A percentile compares a stretch with the other conserved stretches of the same genome.
Conservation (phyloP, 2,329 filamentous ascomycete genomes). For the Seiridium cupressi region DNA sequence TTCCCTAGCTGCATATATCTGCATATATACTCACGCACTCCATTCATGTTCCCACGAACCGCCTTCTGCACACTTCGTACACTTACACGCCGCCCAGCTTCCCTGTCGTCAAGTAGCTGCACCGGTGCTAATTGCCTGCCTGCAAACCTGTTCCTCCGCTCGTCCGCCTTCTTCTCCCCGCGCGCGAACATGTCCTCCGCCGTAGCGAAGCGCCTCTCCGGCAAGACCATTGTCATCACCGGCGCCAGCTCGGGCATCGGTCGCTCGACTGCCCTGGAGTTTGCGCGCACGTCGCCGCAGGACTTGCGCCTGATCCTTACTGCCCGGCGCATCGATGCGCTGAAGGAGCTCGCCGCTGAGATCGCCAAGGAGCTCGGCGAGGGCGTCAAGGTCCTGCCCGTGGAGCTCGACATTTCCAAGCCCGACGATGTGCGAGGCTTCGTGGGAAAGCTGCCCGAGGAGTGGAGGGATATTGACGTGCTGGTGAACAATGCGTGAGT, state of each 20-base stretch:
- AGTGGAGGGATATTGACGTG: slow-evolving; percentile 82
- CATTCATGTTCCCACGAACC: slow-evolving; percentile 10
- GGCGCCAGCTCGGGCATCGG: slow-evolving; percentile 95
- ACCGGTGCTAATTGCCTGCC: too few relatives aligned
- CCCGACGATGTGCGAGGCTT: slow-evolving; percentile 72
- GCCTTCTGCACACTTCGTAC: slow-evolving; percentile 13
- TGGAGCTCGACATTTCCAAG: slow-evolving; percentile 85
- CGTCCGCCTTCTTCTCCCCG: neutral
- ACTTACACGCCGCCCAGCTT: neutral
- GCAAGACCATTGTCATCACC: slow-evolving; percentile 90
- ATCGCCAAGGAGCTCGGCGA: slow-evolving; percentile 75
- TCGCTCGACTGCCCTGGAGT: slow-evolving; percentile 79
- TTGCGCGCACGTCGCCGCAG: slow-evolving; percentile 78
- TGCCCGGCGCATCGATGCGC: slow-evolving; percentile 76
- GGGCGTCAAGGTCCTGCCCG: slow-evolving; percentile 78
- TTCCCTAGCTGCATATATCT: neutral
- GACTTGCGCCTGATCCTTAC: slow-evolving; percentile 83
- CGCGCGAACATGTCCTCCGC: slow-evolving; percentile 47
- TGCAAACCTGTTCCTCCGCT: neutral
- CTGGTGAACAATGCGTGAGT: slow-evolving; percentile 94
- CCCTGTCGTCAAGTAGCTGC: neutral
- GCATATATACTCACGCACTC: neutral
- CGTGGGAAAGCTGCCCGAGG: slow-evolving; percentile 70
- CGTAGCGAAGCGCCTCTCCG: slow-evolving; percentile 78
- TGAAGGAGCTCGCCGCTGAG: slow-evolving; percentile 73